These are phyloP conservation scores for Cryphonectria parasitica DNA, from an alignment of 2,329 filamentous ascomycete genomes.

Conservation along the genomic window DNA sequence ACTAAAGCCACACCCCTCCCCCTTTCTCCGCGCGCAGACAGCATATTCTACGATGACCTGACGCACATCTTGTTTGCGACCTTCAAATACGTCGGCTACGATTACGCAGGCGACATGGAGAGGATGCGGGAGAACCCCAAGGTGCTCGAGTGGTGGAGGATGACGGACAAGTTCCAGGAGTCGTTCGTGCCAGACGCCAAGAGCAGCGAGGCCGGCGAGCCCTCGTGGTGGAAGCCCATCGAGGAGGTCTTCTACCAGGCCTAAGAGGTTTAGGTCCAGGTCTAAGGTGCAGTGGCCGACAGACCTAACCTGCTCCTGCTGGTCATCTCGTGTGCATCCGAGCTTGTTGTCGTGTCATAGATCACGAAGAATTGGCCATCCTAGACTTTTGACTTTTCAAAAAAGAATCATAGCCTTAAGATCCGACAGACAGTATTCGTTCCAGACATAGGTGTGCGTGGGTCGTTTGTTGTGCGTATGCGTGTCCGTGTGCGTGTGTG, in stretches of 20 bases:
- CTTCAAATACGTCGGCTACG: conserved; percentile 78
- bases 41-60: conserved; percentile 70
- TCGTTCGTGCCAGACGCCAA: conserved; percentile 62
- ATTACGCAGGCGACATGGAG: conserved; percentile 76
- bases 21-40: conserved; percentile 59
- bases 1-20: no score
- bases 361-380: background rate
- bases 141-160: conserved; percentile 78
- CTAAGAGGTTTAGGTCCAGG: conserved; percentile 34
- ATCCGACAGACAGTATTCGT: background rate
- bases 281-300: no score
- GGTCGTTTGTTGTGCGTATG: no score
- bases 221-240: conserved; percentile 70
- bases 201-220: conserved; percentile 61
- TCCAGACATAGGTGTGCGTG: no score
- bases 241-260: conserved; percentile 71
- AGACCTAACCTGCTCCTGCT: background rate
- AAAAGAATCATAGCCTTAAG: background rate
- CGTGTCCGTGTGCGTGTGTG: background rate
- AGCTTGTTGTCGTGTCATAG: no score
- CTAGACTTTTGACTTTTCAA: background rate
- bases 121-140: conserved; percentile 73
- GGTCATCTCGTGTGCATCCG: background rate
- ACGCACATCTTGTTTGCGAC: conserved; percentile 70
- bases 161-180: conserved; percentile 79